These are phyloP conservation scores for Akanthomyces uredinophilus DNA, from an alignment of 2,329 filamentous ascomycete genomes.

Conservation along the genomic window DNA sequence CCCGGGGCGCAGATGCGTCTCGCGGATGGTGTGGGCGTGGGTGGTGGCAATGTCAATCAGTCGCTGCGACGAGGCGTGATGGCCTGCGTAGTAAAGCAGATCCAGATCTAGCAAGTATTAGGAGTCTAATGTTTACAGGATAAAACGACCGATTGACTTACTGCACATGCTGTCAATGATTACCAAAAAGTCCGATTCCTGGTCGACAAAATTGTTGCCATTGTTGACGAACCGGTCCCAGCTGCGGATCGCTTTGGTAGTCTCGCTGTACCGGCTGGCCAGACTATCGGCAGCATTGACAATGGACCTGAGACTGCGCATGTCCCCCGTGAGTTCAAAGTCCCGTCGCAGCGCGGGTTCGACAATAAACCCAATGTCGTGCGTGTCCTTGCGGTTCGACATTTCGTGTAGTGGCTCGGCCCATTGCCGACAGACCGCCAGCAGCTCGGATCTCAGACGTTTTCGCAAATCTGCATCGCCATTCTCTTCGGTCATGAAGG, in stretches of 20 bases:
- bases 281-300: constrained; percentile 40
- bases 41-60: constrained; percentile 32
- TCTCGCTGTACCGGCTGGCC: constrained; percentile 35
- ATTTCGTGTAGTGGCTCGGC: constrained; percentile 32
- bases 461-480: neutral
- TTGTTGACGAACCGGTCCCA: constrained; percentile 38
- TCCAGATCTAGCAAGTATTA: constrained; percentile 27
- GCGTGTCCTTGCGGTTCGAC: constrained; percentile 42
- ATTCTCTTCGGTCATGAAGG: neutral
- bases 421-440: constrained; percentile 26
- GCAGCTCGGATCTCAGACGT: constrained; percentile 15
- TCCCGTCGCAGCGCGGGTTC: constrained; percentile 41
- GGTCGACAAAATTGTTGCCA: constrained; percentile 23
- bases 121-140: too few species aligned
- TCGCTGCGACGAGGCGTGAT: constrained; percentile 24
- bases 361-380: constrained; percentile 51
- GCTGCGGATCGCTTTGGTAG: constrained; percentile 40
- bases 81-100: constrained; percentile 33
- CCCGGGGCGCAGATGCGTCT: constrained; percentile 34
- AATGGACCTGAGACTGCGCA: constrained; percentile 34
- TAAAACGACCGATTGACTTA: too few species aligned
- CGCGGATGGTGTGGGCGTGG: constrained; percentile 35
- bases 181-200: constrained; percentile 30
- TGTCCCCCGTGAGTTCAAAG: constrained; percentile 40
- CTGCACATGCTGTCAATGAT: constrained; percentile 40